Evolutionary conservation across 345 rosid genomes (phyloP).

Genomic region (Citrus trifoliata): DNA sequence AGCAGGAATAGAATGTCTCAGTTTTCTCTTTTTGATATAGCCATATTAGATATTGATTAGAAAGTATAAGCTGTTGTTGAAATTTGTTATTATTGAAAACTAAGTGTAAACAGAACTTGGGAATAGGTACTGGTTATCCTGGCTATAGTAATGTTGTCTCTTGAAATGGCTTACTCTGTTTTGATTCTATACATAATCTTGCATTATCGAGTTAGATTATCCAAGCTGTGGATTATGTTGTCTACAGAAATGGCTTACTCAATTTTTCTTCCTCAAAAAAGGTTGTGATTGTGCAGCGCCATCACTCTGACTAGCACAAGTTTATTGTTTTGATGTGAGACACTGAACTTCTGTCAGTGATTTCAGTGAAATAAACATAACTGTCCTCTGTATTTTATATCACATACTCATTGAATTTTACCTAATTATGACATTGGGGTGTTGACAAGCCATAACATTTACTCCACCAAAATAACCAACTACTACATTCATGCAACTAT

Average conservation of each 20-base stretch:
- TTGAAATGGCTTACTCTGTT: background rate
- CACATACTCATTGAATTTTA: background rate
- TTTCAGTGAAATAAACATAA: background rate
- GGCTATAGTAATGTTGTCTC: background rate
- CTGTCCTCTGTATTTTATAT: background rate
- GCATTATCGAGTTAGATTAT: background rate
- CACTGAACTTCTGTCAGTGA: background rate
- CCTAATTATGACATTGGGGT: background rate
- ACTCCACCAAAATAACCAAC: background rate
- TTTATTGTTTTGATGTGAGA: background rate
- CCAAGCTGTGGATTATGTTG: background rate
- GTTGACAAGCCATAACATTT: background rate
- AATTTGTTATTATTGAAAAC: constrained; percentile 8
- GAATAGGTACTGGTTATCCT: background rate
- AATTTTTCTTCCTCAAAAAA: background rate
- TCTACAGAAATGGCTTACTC: background rate
- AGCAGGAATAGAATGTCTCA: constrained; percentile 10
- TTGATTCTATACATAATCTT: background rate
- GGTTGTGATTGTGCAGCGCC: background rate
- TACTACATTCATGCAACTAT: background rate
- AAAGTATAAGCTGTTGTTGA: constrained; percentile 5
- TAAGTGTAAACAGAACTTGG: background rate
- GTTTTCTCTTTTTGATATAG: constrained; percentile 12
- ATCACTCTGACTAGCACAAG: no score
- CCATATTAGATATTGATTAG: background rate